Conservation (phyloP, 306 rosid genomes). For the Inga oerstediana region DNA sequence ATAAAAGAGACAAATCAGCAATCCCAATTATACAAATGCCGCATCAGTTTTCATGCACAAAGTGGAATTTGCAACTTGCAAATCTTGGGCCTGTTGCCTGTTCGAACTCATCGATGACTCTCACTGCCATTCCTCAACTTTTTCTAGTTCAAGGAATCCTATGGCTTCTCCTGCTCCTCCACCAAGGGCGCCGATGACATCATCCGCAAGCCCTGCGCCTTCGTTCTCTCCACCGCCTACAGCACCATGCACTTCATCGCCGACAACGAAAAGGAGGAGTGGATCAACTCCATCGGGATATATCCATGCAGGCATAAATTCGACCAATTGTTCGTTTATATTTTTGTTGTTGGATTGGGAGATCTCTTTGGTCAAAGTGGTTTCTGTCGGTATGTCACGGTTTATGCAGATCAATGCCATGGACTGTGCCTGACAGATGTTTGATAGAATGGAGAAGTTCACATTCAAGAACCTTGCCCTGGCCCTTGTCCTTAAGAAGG, state of each 20-base stretch:
- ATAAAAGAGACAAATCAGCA: too few species aligned
- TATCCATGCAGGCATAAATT: too few species aligned
- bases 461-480: constrained; percentile 61
- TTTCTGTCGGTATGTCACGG: constrained; percentile 91
- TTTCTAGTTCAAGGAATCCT: too few species aligned
- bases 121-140: too few species aligned
- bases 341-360: constrained; percentile 44
- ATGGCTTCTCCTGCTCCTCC: too few species aligned
- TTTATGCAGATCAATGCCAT: constrained; percentile 98
- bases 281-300: constrained; percentile 56
- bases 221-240: constrained; percentile 60
- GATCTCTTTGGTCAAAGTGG: constrained; percentile 71
- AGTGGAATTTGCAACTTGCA: too few species aligned
- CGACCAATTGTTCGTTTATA: too few species aligned
- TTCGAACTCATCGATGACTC: too few species aligned
- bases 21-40: too few species aligned
- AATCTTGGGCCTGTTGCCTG: too few species aligned
- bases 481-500: constrained; percentile 67
- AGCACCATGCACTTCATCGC: constrained; percentile 67
- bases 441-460: constrained; percentile 89
- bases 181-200: constrained; percentile 51
- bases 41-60: too few species aligned
- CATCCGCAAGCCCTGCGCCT: constrained; percentile 64
- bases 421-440: constrained; percentile 73
- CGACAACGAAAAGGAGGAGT: constrained; percentile 62